Base-by-base conservation (phyloP, 208 protist genomes). In the Trypanosoma cruzi region DNA sequence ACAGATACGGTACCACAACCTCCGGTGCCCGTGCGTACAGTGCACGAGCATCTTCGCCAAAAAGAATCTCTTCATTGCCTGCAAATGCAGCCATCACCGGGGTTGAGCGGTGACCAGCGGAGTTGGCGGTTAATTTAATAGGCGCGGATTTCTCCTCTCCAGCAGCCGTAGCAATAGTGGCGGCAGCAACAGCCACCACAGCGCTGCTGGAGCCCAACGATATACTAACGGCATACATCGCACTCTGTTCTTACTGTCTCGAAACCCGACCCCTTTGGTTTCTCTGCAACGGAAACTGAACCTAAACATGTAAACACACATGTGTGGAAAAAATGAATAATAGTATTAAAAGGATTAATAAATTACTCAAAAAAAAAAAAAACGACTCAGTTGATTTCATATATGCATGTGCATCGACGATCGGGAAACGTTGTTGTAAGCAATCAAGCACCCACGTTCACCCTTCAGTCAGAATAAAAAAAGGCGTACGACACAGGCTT, bases 151-250 rank as follows among this genome's bases (percentile, higher is more conserved):
- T 63, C 11, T 75, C 44, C 22, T 40, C 18, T 20, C 68, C 61
- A 46, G 56, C 53, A 8, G 32, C 40, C 6, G 48, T 20, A 1
- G 69, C 22, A 50, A 4, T 42, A 13, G 37, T 52, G 65, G 66
- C 64, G 82, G 53, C 1, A 71, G 88, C 73, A 18, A 96, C 85
- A 1, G 88, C 61, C 0, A 96, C 88, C 64, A 87, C 84, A 53
- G 86, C 83, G 64, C 81, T 96, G 18, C 73, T 86, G 13, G 84
- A 81, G 20, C 91, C 91, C 32, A 96, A 79, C 1, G 91, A 96
- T 65, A 96, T 89, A 53, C 76, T 84, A 1, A 96, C 85, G n/a
- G 88, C 85, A 69, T 89, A 88, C 85, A 92, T 92, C 13, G 37
- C 40, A 44, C 4, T 14, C 40, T 44, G 40, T 44, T 58, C 14